Percentiles rank a stretch among this genome's conserved stretches.
Evolutionary conservation across 495 filamentous ascomycete genomes (phyloP).

Genomic region (Pseudevernia furfuracea): DNA sequence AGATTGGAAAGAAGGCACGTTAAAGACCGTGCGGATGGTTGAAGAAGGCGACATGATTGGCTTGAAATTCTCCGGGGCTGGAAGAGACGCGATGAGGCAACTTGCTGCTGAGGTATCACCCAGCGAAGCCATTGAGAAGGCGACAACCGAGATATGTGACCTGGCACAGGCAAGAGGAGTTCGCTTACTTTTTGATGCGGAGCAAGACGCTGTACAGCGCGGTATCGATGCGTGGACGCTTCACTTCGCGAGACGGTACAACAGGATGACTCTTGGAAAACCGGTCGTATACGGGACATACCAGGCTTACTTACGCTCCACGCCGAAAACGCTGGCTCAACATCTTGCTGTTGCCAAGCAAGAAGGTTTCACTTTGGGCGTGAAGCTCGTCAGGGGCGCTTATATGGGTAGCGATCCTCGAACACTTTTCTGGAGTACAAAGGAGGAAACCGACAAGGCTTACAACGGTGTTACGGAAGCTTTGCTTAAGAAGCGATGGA

Average conservation of each 20-base stretch:
- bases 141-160: constrained; percentile 70
- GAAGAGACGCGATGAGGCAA: constrained; percentile 59
- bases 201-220: constrained; percentile 70
- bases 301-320: constrained; percentile 76
- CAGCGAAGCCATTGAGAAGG: constrained; percentile 52
- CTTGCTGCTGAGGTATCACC: constrained; percentile 53
- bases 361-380: constrained; percentile 71
- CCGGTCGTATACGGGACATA: constrained; percentile 70
- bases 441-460: constrained; percentile 67
- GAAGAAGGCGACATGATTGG: constrained; percentile 76
- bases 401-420: constrained; percentile 78
- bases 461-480: constrained; percentile 57
- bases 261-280: constrained; percentile 41
- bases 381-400: constrained; percentile 88
- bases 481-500: constrained; percentile 50
- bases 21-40: constrained; percentile 69
- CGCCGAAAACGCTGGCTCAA: constrained; percentile 52
- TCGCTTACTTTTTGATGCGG: constrained; percentile 79
- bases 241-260: constrained; percentile 75
- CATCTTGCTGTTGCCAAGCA: constrained; percentile 59
- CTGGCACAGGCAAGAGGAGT: constrained; percentile 64
- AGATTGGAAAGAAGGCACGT: constrained; percentile 64
- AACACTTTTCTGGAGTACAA: constrained; percentile 68
- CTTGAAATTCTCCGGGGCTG: constrained; percentile 90
- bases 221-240: constrained; percentile 85